These are phyloP conservation scores for Suhomyces terraborum DNA, from an alignment of 1,139 yeast species.

Conservation along the genomic window DNA sequence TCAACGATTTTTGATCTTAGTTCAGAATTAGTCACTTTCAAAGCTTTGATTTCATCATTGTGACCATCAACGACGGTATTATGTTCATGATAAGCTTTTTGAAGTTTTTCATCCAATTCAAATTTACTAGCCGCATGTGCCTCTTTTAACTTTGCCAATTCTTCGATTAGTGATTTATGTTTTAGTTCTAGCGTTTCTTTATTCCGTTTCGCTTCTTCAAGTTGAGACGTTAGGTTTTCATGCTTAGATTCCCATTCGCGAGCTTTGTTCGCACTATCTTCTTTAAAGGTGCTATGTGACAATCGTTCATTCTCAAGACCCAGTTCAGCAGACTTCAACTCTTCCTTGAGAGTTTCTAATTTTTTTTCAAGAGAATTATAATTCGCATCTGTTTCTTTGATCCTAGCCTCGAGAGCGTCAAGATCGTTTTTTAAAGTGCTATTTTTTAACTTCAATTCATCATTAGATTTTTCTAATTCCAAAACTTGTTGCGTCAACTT, in stretches of 20 bases:
- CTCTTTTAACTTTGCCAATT: conserved; percentile 3
- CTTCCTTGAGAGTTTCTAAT: conserved; percentile 16
- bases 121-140: conserved; percentile 12
- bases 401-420: conserved; percentile 2
- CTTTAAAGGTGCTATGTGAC: not conserved
- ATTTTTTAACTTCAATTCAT: conserved; percentile 7
- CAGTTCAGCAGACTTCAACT: conserved; percentile 3
- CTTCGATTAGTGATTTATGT: not conserved
- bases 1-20: not conserved
- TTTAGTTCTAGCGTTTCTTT: conserved; percentile 1
- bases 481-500: not conserved
- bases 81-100: not conserved
- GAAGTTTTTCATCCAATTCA: conserved; percentile 9
- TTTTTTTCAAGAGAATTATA: conserved; percentile 17
- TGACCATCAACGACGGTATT: not conserved
- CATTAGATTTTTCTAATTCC: conserved; percentile 7
- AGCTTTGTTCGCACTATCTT: not conserved
- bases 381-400: too few species aligned
- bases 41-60: not conserved
- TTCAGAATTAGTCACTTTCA: not conserved
- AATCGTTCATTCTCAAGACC: not conserved
- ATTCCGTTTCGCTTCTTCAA: conserved; percentile 4
- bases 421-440: conserved; percentile 20
- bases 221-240: not conserved
- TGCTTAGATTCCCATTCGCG: not conserved